A percentile compares a stretch with the other conserved stretches of the same genome.
These are phyloP conservation scores for Stephanocyclus meneghinianus DNA, from an alignment of 352 stramenopile species.

Conservation along the genomic window DNA sequence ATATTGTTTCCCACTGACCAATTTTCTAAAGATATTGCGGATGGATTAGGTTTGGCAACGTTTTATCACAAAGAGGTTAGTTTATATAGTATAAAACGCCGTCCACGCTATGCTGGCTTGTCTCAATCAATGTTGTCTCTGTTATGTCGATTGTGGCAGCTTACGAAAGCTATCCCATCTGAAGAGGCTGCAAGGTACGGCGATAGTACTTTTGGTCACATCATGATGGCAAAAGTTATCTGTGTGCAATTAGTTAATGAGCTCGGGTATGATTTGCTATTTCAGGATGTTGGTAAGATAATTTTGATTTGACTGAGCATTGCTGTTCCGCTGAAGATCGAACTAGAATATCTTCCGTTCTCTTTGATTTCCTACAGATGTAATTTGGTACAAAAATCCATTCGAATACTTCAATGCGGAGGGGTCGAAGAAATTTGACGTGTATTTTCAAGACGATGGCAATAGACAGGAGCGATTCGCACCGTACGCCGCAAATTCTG, in stretches of 20 bases:
- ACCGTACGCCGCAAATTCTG: slow-evolving; percentile 73
- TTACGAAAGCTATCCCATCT: slow-evolving; percentile 53
- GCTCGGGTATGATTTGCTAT: slow-evolving; percentile 82
- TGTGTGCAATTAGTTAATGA: slow-evolving; percentile 77
- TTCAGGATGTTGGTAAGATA: slow-evolving; percentile 75
- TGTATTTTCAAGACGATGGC: slow-evolving; percentile 82
- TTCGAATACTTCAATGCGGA: slow-evolving; percentile 56
- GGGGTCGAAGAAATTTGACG: slow-evolving; percentile 57
- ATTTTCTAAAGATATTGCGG: slow-evolving; percentile 63
- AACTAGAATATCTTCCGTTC: neutral
- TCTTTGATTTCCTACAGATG: neutral
- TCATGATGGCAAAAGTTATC: slow-evolving; percentile 84
- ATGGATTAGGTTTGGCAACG: slow-evolving; percentile 59
- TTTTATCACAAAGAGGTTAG: slow-evolving; percentile 65
- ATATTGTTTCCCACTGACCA: slow-evolving; percentile 81
- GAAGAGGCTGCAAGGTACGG: slow-evolving; percentile 66
- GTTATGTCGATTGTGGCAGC: slow-evolving; percentile 9
- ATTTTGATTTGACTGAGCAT: neutral
- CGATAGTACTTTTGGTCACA: slow-evolving; percentile 71
- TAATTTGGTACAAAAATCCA: slow-evolving; percentile 71
- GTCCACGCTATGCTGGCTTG: neutral
- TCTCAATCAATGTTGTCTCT: neutral
- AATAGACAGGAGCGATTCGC: slow-evolving; percentile 61
- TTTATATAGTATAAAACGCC: neutral
- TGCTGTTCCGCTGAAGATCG: neutral